A percentile compares a stretch with the other conserved stretches of the same genome.
These are phyloP conservation scores for Coprinellus aureogranulatus DNA, from an alignment of 768 basidiomycete species.

Conservation along the genomic window DNA sequence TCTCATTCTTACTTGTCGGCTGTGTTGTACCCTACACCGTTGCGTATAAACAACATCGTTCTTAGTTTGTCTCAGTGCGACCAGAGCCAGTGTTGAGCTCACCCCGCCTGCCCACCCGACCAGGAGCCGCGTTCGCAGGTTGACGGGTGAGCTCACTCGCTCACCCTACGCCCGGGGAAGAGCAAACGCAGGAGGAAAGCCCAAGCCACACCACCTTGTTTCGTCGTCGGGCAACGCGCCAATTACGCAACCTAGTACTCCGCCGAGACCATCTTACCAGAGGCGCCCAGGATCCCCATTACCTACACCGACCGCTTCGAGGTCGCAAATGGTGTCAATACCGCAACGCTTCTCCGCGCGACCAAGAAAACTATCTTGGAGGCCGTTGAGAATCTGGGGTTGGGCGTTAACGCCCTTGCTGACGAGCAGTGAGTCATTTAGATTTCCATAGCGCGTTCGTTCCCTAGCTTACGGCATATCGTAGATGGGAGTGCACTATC, in stretches of 20 bases:
- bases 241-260: background rate
- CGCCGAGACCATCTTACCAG: background rate
- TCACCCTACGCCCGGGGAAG: background rate
- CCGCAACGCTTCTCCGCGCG: background rate
- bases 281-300: background rate
- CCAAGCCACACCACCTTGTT: slow-evolving; percentile 1
- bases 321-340: background rate
- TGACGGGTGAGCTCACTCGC: background rate
- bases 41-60: no score
- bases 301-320: slow-evolving; percentile 1
- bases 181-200: background rate
- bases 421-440: slow-evolving; percentile 1
- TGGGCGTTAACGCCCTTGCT: slow-evolving; percentile 1
- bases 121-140: slow-evolving; percentile 1
- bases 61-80: no score
- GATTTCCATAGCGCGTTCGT: background rate
- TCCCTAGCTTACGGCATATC: background rate
- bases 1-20: no score
- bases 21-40: no score
- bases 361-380: background rate
- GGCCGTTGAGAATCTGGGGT: background rate
- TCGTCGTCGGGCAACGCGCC: background rate
- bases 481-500: slow-evolving; percentile 1
- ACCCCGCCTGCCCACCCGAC: background rate
- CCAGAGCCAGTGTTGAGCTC: no score